A percentile compares a stretch with the other conserved stretches of the same genome.
phyloP scores from a whole-genome alignment of 306 rosid genomes.

The Hippophae tibetana region DNA sequence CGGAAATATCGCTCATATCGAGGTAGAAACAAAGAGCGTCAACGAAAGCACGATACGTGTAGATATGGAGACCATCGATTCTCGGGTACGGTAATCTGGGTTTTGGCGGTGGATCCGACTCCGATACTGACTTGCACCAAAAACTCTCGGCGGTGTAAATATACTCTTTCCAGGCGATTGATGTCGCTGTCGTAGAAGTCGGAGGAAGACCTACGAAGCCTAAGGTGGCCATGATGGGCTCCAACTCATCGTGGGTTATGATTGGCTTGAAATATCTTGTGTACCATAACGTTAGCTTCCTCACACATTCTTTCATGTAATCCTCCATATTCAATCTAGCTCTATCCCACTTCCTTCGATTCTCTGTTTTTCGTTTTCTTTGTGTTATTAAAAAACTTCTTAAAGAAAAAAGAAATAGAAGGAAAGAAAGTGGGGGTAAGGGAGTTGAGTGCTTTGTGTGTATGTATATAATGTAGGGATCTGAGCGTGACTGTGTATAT shows the following conservation, averaged over 20 bases:
- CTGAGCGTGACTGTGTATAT: not conserved
- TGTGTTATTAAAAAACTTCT: no score
- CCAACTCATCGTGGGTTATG: conserved; percentile 54
- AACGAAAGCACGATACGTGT: conserved; percentile 36
- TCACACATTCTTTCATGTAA: conserved; percentile 28
- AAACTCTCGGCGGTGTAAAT: conserved; percentile 22
- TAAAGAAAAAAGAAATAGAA: no score
- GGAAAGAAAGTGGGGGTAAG: no score
- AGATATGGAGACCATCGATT: conserved; percentile 46
- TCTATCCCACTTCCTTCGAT: not conserved
- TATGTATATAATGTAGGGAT: not conserved
- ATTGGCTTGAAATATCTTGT: conserved; percentile 45
- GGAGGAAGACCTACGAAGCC: conserved; percentile 40
- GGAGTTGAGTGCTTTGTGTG: not conserved
- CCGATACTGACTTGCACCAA: conserved; percentile 8
- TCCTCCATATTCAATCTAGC: conserved; percentile 18
- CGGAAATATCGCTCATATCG: conserved; percentile 38
- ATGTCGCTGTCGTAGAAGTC: not conserved
- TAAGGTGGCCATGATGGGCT: conserved; percentile 41
- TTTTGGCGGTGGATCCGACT: conserved; percentile 17
- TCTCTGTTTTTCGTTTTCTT: no score
- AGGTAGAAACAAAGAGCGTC: conserved; percentile 43
- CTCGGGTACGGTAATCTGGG: conserved; percentile 45
- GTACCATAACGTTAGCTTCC: conserved; percentile 42
- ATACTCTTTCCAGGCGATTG: conserved; percentile 34